Conservation (phyloP, 371 early-diverging fungal species). For the Chytridium lagenaria region DNA sequence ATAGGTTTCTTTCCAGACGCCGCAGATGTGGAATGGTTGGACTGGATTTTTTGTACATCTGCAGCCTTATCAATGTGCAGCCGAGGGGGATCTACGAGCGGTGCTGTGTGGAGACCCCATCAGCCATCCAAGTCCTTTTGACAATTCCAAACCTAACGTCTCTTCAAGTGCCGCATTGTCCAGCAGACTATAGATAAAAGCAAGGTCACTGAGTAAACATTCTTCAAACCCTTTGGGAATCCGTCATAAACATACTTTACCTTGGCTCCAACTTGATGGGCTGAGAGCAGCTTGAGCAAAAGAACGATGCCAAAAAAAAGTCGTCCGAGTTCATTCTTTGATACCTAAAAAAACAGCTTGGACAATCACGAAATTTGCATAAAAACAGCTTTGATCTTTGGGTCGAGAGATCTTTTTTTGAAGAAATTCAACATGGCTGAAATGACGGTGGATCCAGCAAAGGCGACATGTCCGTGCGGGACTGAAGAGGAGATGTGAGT, state of each 20-base stretch:
- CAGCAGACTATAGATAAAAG: slow-evolving; percentile 23
- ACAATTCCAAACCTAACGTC: slow-evolving; percentile 22
- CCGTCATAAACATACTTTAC: too few species aligned
- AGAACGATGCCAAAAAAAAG: slow-evolving; percentile 23
- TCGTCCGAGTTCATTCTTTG: slow-evolving; percentile 3
- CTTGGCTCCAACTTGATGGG: slow-evolving; percentile 39
- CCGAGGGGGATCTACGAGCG: too few species aligned
- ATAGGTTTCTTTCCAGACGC: neutral
- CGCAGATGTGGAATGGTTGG: too few species aligned
- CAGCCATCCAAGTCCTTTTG: too few species aligned
- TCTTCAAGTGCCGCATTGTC: slow-evolving; percentile 34
- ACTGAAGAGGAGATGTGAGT: neutral
- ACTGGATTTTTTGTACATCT: neutral
- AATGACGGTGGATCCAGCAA: neutral
- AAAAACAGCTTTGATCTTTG: neutral
- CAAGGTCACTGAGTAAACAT: neutral
- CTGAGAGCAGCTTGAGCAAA: slow-evolving; percentile 37
- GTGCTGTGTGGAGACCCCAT: too few species aligned
- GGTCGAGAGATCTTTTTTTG: neutral
- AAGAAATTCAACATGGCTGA: neutral
- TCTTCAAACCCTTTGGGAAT: too few species aligned
- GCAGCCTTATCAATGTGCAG: neutral
- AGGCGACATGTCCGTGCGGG: neutral
- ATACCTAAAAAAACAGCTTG: too few species aligned
- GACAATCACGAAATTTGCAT: neutral